Percentiles rank a stretch among this genome's conserved stretches.
phyloP scores from a whole-genome alignment of 306 rosid genomes.

The Alnus rubra region DNA sequence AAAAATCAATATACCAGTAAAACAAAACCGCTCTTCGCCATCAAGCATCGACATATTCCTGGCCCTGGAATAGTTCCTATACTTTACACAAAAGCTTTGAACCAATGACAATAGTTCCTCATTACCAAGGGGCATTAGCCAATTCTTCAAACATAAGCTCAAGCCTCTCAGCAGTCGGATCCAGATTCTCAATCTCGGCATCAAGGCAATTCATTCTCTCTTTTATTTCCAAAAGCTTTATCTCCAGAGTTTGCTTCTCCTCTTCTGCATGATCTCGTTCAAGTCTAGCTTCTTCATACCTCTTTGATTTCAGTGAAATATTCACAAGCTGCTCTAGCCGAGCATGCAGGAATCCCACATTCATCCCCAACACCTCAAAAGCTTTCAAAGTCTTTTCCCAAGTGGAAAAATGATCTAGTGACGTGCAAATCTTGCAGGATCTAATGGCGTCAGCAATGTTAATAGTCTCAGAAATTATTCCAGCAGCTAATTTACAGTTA shows the following conservation, averaged over 20 bases:
- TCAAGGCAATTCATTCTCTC: constrained; percentile 28
- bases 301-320: constrained; percentile 30
- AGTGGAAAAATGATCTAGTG: constrained; percentile 25
- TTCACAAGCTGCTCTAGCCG: constrained; percentile 41
- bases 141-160: constrained; percentile 41
- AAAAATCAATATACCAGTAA: neutral
- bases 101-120: neutral
- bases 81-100: neutral
- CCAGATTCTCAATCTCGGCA: constrained; percentile 23
- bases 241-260: constrained; percentile 30
- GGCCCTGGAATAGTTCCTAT: neutral
- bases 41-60: neutral
- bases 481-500: constrained; percentile 46
- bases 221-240: constrained; percentile 25
- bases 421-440: constrained; percentile 43
- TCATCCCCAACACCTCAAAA: constrained; percentile 58
- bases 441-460: constrained; percentile 61
- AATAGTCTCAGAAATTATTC: constrained; percentile 53
- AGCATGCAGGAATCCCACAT: constrained; percentile 40
- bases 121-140: constrained; percentile 55
- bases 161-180: constrained; percentile 18
- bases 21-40: neutral
- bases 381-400: constrained; percentile 55
- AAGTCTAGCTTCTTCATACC: constrained; percentile 26
- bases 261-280: constrained; percentile 28